A percentile compares a stretch with the other conserved stretches of the same genome.
These are phyloP conservation scores for Chlorella sp. DNA, from an alignment of 139 green algal species.

Conservation along the genomic window DNA sequence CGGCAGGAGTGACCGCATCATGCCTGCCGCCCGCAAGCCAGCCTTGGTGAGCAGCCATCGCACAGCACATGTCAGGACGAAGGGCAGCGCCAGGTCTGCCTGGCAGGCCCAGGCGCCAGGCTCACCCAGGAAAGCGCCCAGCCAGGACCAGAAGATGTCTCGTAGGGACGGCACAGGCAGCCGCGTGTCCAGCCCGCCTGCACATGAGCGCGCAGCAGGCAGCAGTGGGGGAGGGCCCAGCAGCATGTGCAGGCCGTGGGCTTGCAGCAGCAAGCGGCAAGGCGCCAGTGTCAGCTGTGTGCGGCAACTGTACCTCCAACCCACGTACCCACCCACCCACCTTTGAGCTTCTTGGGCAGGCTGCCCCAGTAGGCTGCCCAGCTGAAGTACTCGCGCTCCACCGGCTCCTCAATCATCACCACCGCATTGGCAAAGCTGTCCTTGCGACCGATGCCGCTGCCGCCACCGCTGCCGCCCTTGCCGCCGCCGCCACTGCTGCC, in stretches of 20 bases:
- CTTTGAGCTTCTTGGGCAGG: slow-evolving; percentile 37
- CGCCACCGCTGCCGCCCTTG: background rate
- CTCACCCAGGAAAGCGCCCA: slow-evolving; percentile 43
- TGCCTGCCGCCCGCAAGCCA: no score
- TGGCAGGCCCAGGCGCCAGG: no score
- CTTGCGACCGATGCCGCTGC: background rate
- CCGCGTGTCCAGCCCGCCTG: slow-evolving; percentile 43
- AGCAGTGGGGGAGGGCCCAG: background rate
- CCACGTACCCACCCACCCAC: background rate
- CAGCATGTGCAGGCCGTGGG: background rate
- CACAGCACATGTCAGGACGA: no score
- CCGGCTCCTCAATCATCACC: slow-evolving; percentile 12
- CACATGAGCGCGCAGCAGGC: background rate
- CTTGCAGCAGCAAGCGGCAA: background rate
- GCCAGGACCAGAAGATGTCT: slow-evolving; percentile 38
- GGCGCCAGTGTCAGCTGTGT: no score
- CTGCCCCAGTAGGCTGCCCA: slow-evolving; percentile 15
- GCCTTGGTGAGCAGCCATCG: no score
- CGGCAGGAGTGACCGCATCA: no score
- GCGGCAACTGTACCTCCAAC: no score
- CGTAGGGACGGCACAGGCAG: slow-evolving; percentile 24
- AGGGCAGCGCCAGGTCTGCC: no score
- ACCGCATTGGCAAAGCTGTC: background rate
- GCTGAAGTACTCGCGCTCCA: background rate
- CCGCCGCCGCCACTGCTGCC: background rate